A percentile compares a stretch with the other conserved stretches of the same genome.
Evolutionary conservation across 2,329 filamentous ascomycete genomes (phyloP).

Genomic region (Claviceps sorghi): DNA sequence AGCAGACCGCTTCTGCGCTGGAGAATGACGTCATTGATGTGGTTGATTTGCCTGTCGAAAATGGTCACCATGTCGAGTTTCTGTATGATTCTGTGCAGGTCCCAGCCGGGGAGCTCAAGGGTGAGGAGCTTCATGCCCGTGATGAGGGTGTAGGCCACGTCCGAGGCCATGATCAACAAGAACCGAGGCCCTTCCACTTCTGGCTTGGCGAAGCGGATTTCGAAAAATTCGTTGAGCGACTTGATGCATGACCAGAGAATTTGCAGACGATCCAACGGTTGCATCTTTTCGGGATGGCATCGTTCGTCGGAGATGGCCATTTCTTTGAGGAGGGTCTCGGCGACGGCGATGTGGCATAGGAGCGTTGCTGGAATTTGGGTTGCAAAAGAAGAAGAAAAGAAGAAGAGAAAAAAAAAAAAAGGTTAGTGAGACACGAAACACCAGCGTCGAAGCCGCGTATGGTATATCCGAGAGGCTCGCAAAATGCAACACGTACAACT

Average conservation of each 20-base stretch:
- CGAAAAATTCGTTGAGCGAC: constrained; percentile 26
- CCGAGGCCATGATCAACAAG: constrained; percentile 29
- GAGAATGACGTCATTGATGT: constrained; percentile 16
- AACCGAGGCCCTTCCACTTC: constrained; percentile 24
- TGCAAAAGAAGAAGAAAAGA: no score
- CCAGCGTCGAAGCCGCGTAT: neutral
- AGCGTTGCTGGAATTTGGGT: no score
- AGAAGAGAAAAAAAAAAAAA: neutral
- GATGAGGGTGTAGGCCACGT: constrained; percentile 32
- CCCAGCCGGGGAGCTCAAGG: constrained; percentile 31
- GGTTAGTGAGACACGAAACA: neutral
- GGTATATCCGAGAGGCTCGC: neutral
- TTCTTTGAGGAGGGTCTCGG: constrained; percentile 33
- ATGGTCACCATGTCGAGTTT: constrained; percentile 16
- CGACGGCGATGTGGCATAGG: constrained; percentile 27
- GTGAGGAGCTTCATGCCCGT: constrained; percentile 32
- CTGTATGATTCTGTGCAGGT: constrained; percentile 20
- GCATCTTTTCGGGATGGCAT: constrained; percentile 16
- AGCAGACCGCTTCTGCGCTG: constrained; percentile 15
- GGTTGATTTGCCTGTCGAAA: constrained; percentile 15
- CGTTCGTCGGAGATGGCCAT: constrained; percentile 27
- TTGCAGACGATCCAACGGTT: constrained; percentile 25
- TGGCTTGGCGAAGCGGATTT: constrained; percentile 17
- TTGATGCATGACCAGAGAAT: constrained; percentile 31
- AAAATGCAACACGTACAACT: constrained; percentile 17